Evolutionary conservation across 192 early-diverging fungal species (phyloP).

Genomic region (Backusella sp.): DNA sequence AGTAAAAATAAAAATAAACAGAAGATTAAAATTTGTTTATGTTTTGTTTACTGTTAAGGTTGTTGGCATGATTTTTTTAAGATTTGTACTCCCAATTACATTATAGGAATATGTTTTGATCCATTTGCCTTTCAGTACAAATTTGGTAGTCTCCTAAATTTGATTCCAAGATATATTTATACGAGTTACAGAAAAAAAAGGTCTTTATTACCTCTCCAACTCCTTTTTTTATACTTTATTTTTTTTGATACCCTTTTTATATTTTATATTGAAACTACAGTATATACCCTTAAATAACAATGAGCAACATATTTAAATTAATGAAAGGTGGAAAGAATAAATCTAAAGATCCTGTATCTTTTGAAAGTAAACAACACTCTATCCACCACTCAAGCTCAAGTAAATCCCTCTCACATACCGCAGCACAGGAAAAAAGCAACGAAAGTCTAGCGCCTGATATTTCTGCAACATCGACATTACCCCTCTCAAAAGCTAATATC

Average conservation of each 20-base stretch:
- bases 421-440: neutral
- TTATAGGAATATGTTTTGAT: slow-evolving; percentile 7
- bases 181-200: neutral
- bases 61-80: neutral
- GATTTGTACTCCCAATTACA: neutral
- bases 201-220: neutral
- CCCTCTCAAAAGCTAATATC: neutral
- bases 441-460: neutral
- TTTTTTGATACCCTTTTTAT: neutral
- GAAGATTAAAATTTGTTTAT: neutral
- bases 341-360: neutral
- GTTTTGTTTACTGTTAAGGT: neutral
- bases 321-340: slow-evolving; percentile 7
- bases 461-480: neutral
- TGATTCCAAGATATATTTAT: neutral
- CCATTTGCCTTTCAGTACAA: neutral
- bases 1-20: neutral
- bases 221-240: neutral
- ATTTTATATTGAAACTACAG: neutral
- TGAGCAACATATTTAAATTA: neutral
- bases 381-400: neutral
- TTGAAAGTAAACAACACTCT: neutral
- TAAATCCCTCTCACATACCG: neutral
- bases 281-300: slow-evolving; percentile 3
- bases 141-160: neutral